These are phyloP conservation scores for Leersia perrieri DNA, from an alignment of 176 grass and related monocot genomes.

Conservation along the genomic window DNA sequence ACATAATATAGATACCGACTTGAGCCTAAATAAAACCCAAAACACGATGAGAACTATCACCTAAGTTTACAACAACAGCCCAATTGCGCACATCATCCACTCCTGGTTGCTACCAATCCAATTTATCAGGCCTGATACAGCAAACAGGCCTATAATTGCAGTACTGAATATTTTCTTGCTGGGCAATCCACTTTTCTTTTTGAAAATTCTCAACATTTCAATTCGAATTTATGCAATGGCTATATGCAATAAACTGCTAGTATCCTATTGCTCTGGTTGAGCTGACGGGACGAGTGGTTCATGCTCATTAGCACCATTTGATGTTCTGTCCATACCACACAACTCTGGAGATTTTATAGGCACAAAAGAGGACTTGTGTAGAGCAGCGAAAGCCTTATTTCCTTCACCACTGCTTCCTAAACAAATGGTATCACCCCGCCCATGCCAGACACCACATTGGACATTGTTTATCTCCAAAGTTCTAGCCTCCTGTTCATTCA, in stretches of 20 bases:
- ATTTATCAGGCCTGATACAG: constrained; percentile 4
- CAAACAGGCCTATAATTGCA: background rate
- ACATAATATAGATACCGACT: background rate
- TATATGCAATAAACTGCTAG: background rate
- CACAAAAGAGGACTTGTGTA: constrained; percentile 57
- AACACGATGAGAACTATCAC: background rate
- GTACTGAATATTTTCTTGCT: background rate
- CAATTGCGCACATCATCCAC: background rate
- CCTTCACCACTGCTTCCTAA: constrained; percentile 64
- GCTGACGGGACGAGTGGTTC: constrained; percentile 44
- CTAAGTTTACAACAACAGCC: constrained; percentile 29
- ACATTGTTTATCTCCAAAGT: constrained; percentile 99
- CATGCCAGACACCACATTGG: constrained; percentile 90
- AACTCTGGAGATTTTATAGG: constrained; percentile 66
- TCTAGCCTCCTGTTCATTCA: constrained; percentile 73
- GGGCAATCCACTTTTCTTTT: background rate
- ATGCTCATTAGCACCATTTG: constrained; percentile 37
- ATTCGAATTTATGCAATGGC: background rate
- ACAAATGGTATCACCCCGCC: constrained; percentile 87
- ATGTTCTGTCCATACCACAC: constrained; percentile 80
- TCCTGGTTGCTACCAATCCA: constrained; percentile 14
- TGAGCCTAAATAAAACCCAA: constrained; percentile 3
- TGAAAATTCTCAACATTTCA: background rate
- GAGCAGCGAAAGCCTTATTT: constrained; percentile 49
- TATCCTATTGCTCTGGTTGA: constrained; percentile 35